Conservation (phyloP, 2,329 filamentous ascomycete genomes). For the Malbranchea cinnamomea region DNA sequence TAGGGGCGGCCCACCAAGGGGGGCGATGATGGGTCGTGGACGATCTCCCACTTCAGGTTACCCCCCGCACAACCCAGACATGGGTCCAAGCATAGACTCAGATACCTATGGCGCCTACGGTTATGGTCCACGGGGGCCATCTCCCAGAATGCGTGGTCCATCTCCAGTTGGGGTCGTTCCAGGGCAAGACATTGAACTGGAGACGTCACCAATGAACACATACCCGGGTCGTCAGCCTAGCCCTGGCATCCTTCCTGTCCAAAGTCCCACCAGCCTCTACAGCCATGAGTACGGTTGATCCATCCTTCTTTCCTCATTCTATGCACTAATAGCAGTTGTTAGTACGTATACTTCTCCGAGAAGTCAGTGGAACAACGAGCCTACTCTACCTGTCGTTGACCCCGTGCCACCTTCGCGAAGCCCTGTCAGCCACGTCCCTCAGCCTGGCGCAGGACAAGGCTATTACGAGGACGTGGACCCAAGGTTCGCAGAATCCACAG, state of each 20-base stretch:
- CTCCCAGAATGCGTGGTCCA: conserved; percentile 15
- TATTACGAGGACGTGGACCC: conserved; percentile 95
- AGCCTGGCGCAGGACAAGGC: conserved; percentile 12
- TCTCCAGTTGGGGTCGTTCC: conserved; percentile 26
- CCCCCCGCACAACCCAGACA: conserved; percentile 21
- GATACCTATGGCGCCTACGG: conserved; percentile 12
- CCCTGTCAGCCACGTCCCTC: conserved; percentile 12
- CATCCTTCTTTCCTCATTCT: not conserved
- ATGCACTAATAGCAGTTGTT: too few relatives aligned
- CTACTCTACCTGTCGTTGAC: conserved; percentile 3
- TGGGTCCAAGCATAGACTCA: conserved; percentile 1
- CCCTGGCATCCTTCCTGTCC: conserved; percentile 1
- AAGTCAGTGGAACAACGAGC: conserved; percentile 19
- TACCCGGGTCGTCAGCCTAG: conserved; percentile 8
- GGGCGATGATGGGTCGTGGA: conserved; percentile 30
- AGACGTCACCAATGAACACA: conserved; percentile 48
- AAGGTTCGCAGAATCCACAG: conserved; percentile 45
- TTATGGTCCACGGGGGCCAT: conserved; percentile 15
- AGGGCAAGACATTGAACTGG: conserved; percentile 67
- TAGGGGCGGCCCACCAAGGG: conserved; percentile 19
- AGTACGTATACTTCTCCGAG: conserved; percentile 33
- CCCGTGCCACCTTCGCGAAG: conserved; percentile 6
- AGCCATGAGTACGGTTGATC: too few relatives aligned
- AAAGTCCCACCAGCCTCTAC: conserved; percentile 62
- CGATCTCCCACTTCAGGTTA: conserved; percentile 37